Evolutionary conservation across 2,329 filamentous ascomycete genomes (phyloP), one percentile per base, ranked within the genome.

Genomic region (Didymella sp.): DNA sequence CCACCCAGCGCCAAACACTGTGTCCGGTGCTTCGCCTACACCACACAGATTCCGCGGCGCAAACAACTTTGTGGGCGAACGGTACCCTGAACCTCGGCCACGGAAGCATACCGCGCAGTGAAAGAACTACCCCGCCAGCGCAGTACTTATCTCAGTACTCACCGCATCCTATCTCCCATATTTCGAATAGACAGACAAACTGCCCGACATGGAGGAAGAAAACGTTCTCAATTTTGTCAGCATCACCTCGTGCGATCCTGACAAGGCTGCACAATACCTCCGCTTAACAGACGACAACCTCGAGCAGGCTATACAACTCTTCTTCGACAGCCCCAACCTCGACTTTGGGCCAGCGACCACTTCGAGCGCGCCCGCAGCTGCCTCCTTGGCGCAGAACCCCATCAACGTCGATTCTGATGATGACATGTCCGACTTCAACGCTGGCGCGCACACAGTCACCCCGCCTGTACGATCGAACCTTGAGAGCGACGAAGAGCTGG

Each of bases 401-500:
- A 89, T 96, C 60, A 85, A 89, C 65, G 84, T 96, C 61, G 89
- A 92, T 64, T 90, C 89, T 17, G 90, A 94, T 66, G 88, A 91
- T 53, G 89, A 91, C 31, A 84, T 81, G 64, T 75, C 81, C 31
- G 82, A 84, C 53, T 81, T 73, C 75, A 77, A 76, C 45, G 71
- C 52, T 58, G 73, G 50, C 76, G 78, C 60, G 47, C 71, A 70
- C 40, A 63, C 70, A 38, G 61, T 61, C 27, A 62, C 59, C 11
- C 65, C 66, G 13, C 70, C 72, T 27, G 42, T 63, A 21, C 64
- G 48, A 17, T 56, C 63, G 43, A 67, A 65, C 45, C 86, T 90
- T 63, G 93, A 97, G 62, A 92, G 96, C 69, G 95, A 99, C 70
- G 93, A 92, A 49, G 93, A 91, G 40, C 94, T 98, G 87, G 95